Evolutionary conservation across 176 grass and related monocot species (phyloP).

Genomic region (Cymbopogon citratus): DNA sequence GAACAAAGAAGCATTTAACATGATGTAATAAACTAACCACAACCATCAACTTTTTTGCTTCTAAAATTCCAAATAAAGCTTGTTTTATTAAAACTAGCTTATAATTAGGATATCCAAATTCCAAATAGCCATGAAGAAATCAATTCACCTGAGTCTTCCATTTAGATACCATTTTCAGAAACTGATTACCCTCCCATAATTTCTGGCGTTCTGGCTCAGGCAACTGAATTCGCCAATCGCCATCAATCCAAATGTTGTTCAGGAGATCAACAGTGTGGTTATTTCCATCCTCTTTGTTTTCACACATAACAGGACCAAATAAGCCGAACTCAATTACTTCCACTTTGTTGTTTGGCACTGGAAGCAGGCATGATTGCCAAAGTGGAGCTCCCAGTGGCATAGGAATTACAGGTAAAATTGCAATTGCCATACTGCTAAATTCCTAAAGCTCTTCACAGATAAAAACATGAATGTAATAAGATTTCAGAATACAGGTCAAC

Average conservation of each 20-base stretch:
- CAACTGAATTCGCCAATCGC: slow-evolving; percentile 63
- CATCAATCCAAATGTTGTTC: slow-evolving; percentile 64
- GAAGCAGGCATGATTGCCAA: background rate
- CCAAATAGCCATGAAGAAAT: background rate
- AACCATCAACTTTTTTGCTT: background rate
- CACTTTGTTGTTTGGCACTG: background rate
- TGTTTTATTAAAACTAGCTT: background rate
- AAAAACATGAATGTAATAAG: background rate
- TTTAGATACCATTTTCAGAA: slow-evolving; percentile 77
- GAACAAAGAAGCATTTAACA: background rate
- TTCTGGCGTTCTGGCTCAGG: slow-evolving; percentile 77
- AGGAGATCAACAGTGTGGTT: slow-evolving; percentile 72
- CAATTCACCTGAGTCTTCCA: slow-evolving; percentile 67
- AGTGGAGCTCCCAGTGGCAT: background rate
- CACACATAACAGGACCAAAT: slow-evolving; percentile 33
- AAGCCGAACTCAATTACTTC: background rate
- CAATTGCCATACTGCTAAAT: background rate
- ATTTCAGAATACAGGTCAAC: background rate
- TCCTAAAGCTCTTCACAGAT: background rate
- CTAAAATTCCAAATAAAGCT: background rate
- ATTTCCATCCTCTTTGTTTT: slow-evolving; percentile 67
- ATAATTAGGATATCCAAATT: background rate
- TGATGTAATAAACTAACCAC: background rate
- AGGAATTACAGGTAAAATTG: background rate
- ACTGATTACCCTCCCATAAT: slow-evolving; percentile 81